Percentiles rank a stretch among this genome's conserved stretches.
phyloP scores from a whole-genome alignment of 345 rosid species.

The Populus alba region DNA sequence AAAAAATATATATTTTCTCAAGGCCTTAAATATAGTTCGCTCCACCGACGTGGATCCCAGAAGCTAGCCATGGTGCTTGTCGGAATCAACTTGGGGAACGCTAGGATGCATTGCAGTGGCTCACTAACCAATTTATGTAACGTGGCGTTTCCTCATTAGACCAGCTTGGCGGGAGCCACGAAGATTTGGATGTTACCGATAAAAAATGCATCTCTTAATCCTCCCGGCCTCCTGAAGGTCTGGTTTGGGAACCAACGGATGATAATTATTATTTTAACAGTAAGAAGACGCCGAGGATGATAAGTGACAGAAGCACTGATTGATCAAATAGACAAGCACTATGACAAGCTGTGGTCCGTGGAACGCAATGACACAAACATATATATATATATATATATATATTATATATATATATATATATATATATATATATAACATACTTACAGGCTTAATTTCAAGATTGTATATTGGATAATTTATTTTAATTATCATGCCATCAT shows the following conservation, averaged over 20 bases:
- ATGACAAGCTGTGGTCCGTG: conserved; percentile 18
- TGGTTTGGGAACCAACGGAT: conserved; percentile 24
- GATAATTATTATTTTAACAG: conserved; percentile 18
- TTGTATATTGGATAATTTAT: not conserved
- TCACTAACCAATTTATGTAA: conserved; percentile 7
- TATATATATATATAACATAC: not conserved
- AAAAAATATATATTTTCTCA: not conserved
- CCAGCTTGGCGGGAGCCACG: conserved; percentile 31
- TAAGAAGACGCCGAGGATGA: conserved; percentile 3
- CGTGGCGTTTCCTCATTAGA: conserved; percentile 33
- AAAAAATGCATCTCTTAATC: conserved; percentile 1
- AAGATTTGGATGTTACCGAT: conserved; percentile 24
- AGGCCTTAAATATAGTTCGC: not conserved
- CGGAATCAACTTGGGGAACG: conserved; percentile 22
- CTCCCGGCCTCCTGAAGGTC: conserved; percentile 19
- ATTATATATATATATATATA: not conserved
- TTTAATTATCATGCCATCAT: not conserved
- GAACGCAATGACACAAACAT: not conserved
- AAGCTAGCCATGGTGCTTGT: conserved; percentile 18
- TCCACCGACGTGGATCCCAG: conserved; percentile 32
- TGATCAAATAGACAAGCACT: conserved; percentile 17
- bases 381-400: not conserved
- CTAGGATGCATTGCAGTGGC: not conserved
- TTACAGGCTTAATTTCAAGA: not conserved
- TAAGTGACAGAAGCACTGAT: conserved; percentile 13